Conservation (phyloP, 805 yeast species). For the Cyberlindnera mycetangii region DNA sequence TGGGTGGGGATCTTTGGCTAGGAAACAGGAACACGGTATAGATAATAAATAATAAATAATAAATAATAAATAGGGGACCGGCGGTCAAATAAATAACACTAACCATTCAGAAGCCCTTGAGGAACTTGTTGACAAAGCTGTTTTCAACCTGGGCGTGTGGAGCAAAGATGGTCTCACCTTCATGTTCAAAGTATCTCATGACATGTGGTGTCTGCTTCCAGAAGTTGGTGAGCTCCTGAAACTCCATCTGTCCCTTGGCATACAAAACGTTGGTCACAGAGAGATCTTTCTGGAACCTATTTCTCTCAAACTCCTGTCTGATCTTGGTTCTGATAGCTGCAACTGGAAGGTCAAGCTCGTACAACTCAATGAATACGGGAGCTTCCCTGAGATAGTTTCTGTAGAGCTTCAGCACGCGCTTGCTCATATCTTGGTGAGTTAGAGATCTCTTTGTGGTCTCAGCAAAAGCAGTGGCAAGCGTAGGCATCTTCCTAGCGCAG, state of each 20-base stretch:
- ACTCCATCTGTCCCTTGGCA: conserved; percentile 88
- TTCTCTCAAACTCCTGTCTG: conserved; percentile 87
- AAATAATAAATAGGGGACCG: conserved; percentile 10
- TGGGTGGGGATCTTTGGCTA: too few species aligned
- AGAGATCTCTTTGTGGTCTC: conserved; percentile 71
- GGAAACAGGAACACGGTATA: neutral
- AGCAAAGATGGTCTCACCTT: conserved; percentile 45
- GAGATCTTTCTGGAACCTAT: conserved; percentile 67
- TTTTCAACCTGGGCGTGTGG: conserved; percentile 44
- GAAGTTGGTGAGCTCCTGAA: conserved; percentile 81
- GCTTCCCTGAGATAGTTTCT: conserved; percentile 66
- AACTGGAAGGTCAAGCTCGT: conserved; percentile 74
- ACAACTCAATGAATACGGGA: conserved; percentile 56
- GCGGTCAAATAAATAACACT: conserved; percentile 6
- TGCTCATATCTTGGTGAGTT: conserved; percentile 56
- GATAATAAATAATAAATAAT: conserved; percentile 8
- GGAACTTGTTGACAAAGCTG: conserved; percentile 69
- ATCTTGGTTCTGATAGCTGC: conserved; percentile 77
- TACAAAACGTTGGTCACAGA: conserved; percentile 64
- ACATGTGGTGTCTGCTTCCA: conserved; percentile 91
- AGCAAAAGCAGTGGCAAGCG: conserved; percentile 80
- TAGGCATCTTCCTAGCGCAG: conserved; percentile 41
- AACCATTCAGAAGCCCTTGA: conserved; percentile 45
- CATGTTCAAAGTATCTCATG: conserved; percentile 74
- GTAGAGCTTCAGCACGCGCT: conserved; percentile 66